A percentile compares a stretch with the other conserved stretches of the same genome.
Conservation (phyloP, 768 basidiomycete genomes). For the Plicaturopsis crispa region DNA sequence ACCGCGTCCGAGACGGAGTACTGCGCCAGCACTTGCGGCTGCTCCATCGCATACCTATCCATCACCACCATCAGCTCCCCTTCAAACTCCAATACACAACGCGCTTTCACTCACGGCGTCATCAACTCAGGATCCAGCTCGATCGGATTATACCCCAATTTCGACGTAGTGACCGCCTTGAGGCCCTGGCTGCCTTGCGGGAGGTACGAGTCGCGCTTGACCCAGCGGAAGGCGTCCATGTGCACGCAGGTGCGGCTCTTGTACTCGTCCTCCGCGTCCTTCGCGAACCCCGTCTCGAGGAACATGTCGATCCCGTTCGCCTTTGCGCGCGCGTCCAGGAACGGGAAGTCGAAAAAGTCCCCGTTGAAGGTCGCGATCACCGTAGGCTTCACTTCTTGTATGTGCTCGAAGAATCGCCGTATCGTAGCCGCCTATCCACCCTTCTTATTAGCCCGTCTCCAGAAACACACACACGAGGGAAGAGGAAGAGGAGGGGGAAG, state of each 20-base stretch:
- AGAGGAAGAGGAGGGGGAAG: neutral
- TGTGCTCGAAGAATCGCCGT: conserved; percentile 85
- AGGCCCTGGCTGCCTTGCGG: conserved; percentile 98
- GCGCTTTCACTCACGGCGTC: conserved; percentile 76
- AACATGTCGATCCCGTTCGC: conserved; percentile 96
- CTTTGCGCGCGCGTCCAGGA: conserved; percentile 79
- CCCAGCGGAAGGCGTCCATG: conserved; percentile 99
- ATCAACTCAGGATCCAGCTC: conserved; percentile 98
- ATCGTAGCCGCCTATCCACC: conserved; percentile 78
- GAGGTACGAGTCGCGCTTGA: conserved; percentile 96
- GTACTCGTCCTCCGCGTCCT: conserved; percentile 90
- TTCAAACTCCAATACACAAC: no score
- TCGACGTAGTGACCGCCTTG: conserved; percentile 95
- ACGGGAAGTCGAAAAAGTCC: conserved; percentile 99
- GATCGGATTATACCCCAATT: conserved; percentile 93
- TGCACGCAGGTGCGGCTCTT: conserved; percentile 90
- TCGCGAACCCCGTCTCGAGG: conserved; percentile 86
- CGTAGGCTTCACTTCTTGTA: conserved; percentile 89
- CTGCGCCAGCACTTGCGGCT: conserved; percentile 89
- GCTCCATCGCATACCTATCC: conserved; percentile 87
- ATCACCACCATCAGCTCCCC: neutral
- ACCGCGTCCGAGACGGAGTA: conserved; percentile 99
- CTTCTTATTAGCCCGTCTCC: no score
- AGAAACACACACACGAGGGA: neutral
- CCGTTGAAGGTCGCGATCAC: conserved; percentile 99